phyloP scores from a whole-genome alignment of 257 asterid genomes.

The Capsicum baccatum region DNA sequence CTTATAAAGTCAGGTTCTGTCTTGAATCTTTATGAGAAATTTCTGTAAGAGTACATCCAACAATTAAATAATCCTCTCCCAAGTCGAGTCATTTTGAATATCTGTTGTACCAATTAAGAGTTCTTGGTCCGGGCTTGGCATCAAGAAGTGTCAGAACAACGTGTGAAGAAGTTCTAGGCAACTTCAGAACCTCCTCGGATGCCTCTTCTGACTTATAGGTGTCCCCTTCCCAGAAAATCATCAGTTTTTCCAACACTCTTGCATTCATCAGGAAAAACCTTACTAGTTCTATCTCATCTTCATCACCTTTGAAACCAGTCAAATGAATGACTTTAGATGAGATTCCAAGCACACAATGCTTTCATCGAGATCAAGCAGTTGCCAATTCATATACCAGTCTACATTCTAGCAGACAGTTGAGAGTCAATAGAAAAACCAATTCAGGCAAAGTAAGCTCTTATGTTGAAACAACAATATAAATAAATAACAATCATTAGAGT shows the following conservation, averaged over 20 bases:
- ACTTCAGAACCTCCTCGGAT: not conserved
- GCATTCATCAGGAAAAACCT: constrained; percentile 28
- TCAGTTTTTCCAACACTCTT: not conserved
- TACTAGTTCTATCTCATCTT: not conserved
- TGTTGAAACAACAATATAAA: not conserved
- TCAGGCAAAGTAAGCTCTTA: not conserved
- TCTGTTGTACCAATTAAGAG: not conserved
- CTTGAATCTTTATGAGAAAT: not conserved
- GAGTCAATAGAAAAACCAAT: not conserved
- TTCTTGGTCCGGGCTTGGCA: not conserved
- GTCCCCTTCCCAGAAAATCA: not conserved
- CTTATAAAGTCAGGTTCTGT: not conserved
- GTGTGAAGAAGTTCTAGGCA: constrained; percentile 19
- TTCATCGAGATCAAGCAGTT: not conserved
- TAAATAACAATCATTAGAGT: not conserved
- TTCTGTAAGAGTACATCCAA: not conserved
- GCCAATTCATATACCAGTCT: constrained; percentile 4
- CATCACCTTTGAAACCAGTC: constrained; percentile 9
- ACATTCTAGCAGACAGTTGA: not conserved
- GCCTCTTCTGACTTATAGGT: not conserved
- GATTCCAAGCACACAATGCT: constrained; percentile 29
- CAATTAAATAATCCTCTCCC: not conserved
- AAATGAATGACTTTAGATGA: constrained; percentile 24
- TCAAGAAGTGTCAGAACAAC: not conserved
- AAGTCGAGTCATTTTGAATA: not conserved